phyloP scores from a whole-genome alignment of 208 protist species.

The Vickermania ingenoplastis region DNA sequence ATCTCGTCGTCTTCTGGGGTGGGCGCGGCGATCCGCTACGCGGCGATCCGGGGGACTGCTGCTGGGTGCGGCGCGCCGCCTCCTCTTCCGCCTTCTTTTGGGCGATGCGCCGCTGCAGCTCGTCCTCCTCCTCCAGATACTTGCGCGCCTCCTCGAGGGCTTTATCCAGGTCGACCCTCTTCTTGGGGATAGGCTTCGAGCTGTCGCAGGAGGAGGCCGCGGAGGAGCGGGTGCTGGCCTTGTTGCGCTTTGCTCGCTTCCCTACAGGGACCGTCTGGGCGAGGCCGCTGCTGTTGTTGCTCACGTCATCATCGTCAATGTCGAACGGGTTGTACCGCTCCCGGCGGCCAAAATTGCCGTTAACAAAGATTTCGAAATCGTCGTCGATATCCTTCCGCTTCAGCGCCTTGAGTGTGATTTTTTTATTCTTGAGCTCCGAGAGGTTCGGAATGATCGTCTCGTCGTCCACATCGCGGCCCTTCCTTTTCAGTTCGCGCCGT shows the following conservation, averaged over 20 bases:
- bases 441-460: conserved; percentile 12
- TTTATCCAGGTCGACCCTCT: neutral
- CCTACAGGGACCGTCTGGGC: neutral
- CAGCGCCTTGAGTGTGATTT: conserved; percentile 71
- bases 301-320: conserved; percentile 1
- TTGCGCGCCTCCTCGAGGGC: neutral
- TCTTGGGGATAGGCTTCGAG: neutral
- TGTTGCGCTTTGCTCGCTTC: neutral
- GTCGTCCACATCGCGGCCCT: neutral
- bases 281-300: neutral
- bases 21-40: neutral
- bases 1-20: neutral
- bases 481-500: neutral
- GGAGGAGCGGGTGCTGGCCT: neutral
- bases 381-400: conserved; percentile 70
- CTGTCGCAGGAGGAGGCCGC: neutral
- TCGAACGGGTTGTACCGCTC: neutral
- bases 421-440: conserved; percentile 24
- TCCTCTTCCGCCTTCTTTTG: neutral
- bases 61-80: neutral
- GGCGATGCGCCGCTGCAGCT: neutral
- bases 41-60: neutral
- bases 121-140: neutral
- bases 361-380: conserved; percentile 50
- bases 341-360: neutral